Conservation (phyloP, 257 asterid species). For the Nicotiana paniculata region DNA sequence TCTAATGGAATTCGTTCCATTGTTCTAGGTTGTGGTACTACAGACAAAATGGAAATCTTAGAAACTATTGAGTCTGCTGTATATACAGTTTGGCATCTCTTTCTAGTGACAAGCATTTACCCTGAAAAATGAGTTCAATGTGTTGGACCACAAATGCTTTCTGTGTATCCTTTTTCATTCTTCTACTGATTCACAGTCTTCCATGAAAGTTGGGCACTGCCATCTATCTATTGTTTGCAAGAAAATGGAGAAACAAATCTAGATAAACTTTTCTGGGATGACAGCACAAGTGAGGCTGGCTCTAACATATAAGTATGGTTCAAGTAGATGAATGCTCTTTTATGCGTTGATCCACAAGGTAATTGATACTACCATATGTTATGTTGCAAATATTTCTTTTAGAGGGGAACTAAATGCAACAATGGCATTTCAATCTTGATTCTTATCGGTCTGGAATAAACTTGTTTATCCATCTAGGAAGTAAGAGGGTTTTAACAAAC, state of each 20-base stretch:
- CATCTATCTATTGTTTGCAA: slow-evolving; percentile 2
- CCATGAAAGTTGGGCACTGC: neutral
- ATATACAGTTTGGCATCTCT: neutral
- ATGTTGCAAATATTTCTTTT: neutral
- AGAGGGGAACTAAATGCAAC: neutral
- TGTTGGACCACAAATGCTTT: neutral
- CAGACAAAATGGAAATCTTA: neutral
- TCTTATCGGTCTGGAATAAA: neutral
- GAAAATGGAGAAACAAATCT: neutral
- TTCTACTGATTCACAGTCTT: neutral
- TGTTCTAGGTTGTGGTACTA: neutral
- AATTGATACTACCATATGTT: neutral
- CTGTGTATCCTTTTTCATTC: neutral
- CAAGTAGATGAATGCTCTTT: neutral
- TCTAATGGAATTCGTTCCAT: neutral
- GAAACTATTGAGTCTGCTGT: neutral
- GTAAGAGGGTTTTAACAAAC: neutral
- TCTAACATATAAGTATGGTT: neutral
- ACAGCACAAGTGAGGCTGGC: neutral
- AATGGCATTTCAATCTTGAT: neutral
- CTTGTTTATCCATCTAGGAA: neutral
- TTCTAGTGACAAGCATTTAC: neutral
- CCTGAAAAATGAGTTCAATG: neutral
- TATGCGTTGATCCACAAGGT: neutral
- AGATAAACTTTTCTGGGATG: neutral